phyloP scores from a whole-genome alignment of 306 rosid species.

The Ochetophila trinervis region DNA sequence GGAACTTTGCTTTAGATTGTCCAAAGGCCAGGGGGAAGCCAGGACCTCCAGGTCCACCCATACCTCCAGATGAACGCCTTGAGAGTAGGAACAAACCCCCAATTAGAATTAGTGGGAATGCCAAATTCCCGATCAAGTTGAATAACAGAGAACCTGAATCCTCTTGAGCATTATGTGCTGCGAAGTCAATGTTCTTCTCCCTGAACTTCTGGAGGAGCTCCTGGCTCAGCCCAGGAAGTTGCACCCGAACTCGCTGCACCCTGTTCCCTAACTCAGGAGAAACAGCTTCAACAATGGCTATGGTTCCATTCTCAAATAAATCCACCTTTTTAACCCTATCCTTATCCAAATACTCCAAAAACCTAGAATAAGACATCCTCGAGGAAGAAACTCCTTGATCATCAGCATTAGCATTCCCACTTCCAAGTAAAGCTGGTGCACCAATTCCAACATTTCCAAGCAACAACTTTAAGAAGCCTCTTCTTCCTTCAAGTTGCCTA shows the following conservation, averaged over 20 bases:
- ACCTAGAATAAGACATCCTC: slow-evolving; percentile 94
- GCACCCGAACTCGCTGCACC: slow-evolving; percentile 89
- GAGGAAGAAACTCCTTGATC: slow-evolving; percentile 93
- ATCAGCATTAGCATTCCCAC: slow-evolving; percentile 71
- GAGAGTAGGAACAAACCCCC: slow-evolving; percentile 94
- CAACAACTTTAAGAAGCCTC: slow-evolving; percentile 72
- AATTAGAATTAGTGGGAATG: slow-evolving; percentile 82
- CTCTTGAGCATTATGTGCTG: slow-evolving; percentile 98
- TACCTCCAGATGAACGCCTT: slow-evolving; percentile 91
- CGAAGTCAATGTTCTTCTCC: slow-evolving; percentile 93
- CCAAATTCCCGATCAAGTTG: slow-evolving; percentile 87
- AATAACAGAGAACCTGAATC: slow-evolving; percentile 81
- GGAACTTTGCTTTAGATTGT: slow-evolving; percentile 95
- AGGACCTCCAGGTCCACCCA: slow-evolving; percentile 96
- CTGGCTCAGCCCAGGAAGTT: slow-evolving; percentile 94
- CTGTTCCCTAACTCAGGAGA: slow-evolving; percentile 88
- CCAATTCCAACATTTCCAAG: slow-evolving; percentile 65
- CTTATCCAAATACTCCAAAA: slow-evolving; percentile 89
- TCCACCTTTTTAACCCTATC: slow-evolving; percentile 90
- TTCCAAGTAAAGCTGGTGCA: slow-evolving; percentile 61
- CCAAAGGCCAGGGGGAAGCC: slow-evolving; percentile 88
- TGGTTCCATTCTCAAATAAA: slow-evolving; percentile 85
- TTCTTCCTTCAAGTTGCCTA: slow-evolving; percentile 62
- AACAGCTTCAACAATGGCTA: slow-evolving; percentile 87
- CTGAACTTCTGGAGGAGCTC: slow-evolving; percentile 96